Evolutionary conservation across 768 basidiomycete genomes (phyloP).

Genomic region (Mycena olivaceomarginata): DNA sequence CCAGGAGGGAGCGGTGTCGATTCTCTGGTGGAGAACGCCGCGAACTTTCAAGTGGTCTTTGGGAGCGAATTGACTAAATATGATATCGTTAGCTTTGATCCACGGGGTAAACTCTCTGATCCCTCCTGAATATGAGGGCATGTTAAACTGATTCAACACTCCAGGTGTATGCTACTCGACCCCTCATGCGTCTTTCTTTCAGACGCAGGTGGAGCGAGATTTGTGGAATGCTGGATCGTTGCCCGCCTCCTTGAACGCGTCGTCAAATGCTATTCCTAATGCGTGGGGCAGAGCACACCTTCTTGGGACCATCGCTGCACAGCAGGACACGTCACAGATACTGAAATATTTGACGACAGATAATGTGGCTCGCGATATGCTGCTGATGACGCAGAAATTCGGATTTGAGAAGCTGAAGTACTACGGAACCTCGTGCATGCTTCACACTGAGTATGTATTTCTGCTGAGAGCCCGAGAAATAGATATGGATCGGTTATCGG

Average conservation of each 20-base stretch:
- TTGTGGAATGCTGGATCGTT: slow-evolving; percentile 30
- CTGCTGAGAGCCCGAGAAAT: not conserved
- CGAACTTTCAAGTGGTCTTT: slow-evolving; percentile 14
- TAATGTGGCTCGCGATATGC: slow-evolving; percentile 62
- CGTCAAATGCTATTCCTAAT: slow-evolving; percentile 51
- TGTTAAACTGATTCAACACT: not conserved
- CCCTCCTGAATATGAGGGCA: not conserved
- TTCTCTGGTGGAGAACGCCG: not conserved
- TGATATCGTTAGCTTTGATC: slow-evolving; percentile 40
- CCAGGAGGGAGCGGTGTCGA: slow-evolving; percentile 39
- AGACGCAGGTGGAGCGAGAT: slow-evolving; percentile 32
- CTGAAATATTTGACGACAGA: slow-evolving; percentile 60
- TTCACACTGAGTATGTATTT: not conserved
- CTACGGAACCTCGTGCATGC: slow-evolving; percentile 53
- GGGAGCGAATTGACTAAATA: slow-evolving; percentile 17
- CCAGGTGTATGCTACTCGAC: slow-evolving; percentile 37
- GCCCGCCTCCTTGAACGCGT: slow-evolving; percentile 46
- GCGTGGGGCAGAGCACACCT: slow-evolving; percentile 57
- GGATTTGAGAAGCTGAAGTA: slow-evolving; percentile 56
- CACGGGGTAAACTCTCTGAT: slow-evolving; percentile 17
- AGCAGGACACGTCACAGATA: slow-evolving; percentile 52
- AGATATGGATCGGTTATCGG: slow-evolving; percentile 55
- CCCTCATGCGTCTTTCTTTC: slow-evolving; percentile 36
- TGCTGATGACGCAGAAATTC: slow-evolving; percentile 56
- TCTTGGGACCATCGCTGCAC: slow-evolving; percentile 55